Conservation (phyloP, 177 flowering plant genomes). For the Vitis hybrid region DNA sequence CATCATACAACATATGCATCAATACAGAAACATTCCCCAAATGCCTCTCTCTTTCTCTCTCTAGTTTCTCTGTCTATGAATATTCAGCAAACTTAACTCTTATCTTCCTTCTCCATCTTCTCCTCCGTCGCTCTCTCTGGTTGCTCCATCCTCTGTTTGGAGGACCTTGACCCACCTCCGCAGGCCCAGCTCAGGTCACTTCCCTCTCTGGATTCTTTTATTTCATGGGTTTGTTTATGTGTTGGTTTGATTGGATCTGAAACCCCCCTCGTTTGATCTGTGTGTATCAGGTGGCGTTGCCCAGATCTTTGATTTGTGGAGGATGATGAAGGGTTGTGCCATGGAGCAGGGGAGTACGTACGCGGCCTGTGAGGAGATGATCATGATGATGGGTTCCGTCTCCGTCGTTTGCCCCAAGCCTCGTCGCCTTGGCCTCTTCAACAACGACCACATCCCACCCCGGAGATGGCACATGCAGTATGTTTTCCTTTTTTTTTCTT, state of each 20-base stretch:
- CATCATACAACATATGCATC: neutral
- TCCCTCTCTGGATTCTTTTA: no score
- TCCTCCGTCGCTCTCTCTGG: neutral
- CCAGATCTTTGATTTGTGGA: conserved; percentile 1
- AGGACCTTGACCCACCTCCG: neutral
- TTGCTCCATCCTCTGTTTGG: neutral
- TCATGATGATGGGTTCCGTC: conserved; percentile 4
- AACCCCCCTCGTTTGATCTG: neutral
- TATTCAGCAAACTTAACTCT: neutral
- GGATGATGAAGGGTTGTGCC: conserved; percentile 28
- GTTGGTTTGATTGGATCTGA: neutral
- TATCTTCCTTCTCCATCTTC: neutral
- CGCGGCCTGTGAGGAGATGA: conserved; percentile 25
- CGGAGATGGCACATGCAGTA: conserved; percentile 17
- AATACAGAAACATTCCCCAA: neutral
- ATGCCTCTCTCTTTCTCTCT: conserved; percentile 5
- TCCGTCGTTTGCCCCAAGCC: conserved; percentile 58
- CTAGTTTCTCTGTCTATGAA: conserved; percentile 4
- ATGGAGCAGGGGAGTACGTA: conserved; percentile 26
- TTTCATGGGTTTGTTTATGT: neutral
- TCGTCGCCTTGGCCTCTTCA: conserved; percentile 30
- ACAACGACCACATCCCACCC: conserved; percentile 19
- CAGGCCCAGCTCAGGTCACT: no score
- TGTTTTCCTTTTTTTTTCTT: neutral
- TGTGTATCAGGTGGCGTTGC: conserved; percentile 10